Evolutionary conservation across 495 filamentous ascomycete species (phyloP).

Genomic region (Hyaloscypha finlandica): DNA sequence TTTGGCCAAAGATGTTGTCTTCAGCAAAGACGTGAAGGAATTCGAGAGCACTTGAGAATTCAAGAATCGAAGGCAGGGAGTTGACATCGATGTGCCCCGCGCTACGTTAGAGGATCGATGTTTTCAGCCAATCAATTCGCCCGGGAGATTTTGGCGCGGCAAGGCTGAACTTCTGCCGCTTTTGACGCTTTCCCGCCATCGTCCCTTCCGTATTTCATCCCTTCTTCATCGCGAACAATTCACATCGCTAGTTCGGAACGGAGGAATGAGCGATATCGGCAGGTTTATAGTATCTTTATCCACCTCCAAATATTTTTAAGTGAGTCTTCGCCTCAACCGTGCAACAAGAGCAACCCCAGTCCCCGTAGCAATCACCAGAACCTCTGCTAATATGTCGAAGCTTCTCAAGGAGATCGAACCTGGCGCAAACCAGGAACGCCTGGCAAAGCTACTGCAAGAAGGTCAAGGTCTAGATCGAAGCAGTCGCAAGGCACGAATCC

Average conservation of each 20-base stretch:
- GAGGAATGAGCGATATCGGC: neutral
- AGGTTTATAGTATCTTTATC: neutral
- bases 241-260: neutral
- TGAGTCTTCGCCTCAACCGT: neutral
- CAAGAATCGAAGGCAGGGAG: neutral
- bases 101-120: slow-evolving; percentile 1
- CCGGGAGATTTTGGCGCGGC: neutral
- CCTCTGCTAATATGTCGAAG: neutral
- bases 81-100: neutral
- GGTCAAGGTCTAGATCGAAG: neutral
- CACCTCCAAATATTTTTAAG: neutral
- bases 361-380: neutral
- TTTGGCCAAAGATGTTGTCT: slow-evolving; percentile 1
- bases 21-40: slow-evolving; percentile 39
- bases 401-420: slow-evolving; percentile 1
- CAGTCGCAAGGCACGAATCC: neutral
- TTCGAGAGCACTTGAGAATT: neutral
- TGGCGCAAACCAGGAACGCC: neutral
- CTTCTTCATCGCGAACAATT: neutral
- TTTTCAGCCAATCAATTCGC: neutral
- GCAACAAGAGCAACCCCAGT: neutral
- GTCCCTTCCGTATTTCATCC: neutral
- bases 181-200: neutral
- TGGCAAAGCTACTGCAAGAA: neutral
- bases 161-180: slow-evolving; percentile 14